phyloP scores from a whole-genome alignment of 495 filamentous ascomycete genomes.

The Aspergillus ostianus region DNA sequence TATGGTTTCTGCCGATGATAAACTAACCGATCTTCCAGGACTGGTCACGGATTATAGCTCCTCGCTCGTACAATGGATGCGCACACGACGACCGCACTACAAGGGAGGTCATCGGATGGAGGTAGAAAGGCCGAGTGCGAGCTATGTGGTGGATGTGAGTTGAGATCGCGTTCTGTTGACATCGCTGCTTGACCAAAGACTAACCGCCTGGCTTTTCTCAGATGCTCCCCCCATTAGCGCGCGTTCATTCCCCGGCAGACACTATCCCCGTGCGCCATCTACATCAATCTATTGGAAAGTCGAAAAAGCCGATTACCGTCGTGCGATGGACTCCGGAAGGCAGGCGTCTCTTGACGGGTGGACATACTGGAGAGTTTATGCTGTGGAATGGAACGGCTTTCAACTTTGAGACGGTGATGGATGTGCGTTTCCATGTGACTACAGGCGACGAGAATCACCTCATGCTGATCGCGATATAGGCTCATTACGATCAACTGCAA shows the following conservation, averaged over 20 bases:
- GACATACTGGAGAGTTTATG: conserved; percentile 95
- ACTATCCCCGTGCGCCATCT: conserved; percentile 85
- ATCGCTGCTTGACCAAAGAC: conserved; percentile 3
- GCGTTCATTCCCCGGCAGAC: conserved; percentile 69
- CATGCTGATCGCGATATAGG: conserved; percentile 40
- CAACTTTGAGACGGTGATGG: conserved; percentile 99
- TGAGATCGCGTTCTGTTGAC: not conserved
- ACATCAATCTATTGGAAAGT: conserved; percentile 95
- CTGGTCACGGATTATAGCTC: conserved; percentile 95
- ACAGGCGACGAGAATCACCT: not conserved
- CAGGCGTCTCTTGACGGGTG: conserved; percentile 83
- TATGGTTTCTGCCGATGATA: not conserved
- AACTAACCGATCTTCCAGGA: conserved; percentile 25
- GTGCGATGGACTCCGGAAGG: conserved; percentile 98
- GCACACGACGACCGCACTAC: conserved; percentile 74
- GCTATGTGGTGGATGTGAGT: conserved; percentile 86
- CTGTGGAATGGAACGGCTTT: conserved; percentile 98
- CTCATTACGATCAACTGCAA: conserved; percentile 71
- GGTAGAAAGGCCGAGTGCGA: conserved; percentile 77
- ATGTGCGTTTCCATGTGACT: conserved; percentile 44
- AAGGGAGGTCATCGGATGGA: conserved; percentile 66
- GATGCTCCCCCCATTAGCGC: conserved; percentile 85
- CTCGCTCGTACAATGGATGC: conserved; percentile 91
- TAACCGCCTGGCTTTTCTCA: conserved; percentile 29
- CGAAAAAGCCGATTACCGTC: conserved; percentile 96